Percentiles rank a stretch among this genome's conserved stretches.
Evolutionary conservation across 2,329 filamentous ascomycete species (phyloP).

Genomic region (Phaeosphaeria sp.): DNA sequence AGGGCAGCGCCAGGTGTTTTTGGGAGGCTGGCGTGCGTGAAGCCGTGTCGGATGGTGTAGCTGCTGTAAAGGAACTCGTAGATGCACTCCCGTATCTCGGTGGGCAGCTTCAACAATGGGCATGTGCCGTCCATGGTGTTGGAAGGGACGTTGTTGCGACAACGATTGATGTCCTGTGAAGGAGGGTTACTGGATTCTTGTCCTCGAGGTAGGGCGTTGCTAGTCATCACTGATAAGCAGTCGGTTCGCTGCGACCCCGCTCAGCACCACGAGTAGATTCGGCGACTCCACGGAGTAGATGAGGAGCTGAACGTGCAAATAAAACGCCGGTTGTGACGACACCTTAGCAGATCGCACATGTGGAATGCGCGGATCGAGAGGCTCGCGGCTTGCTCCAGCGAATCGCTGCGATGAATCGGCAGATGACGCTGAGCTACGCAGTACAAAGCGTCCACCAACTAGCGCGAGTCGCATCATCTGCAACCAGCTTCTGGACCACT

Average conservation of each 20-base stretch:
- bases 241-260: conserved; percentile 4
- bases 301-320: conserved; percentile 4
- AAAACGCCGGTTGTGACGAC: not conserved
- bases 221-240: not conserved
- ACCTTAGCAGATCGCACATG: not conserved
- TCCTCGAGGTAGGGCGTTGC: not conserved
- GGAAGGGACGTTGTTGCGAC: conserved; percentile 7
- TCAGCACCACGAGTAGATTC: not conserved
- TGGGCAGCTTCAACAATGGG: conserved; percentile 37
- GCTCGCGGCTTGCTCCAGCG: conserved; percentile 1
- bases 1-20: not conserved
- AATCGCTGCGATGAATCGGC: conserved; percentile 1
- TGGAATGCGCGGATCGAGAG: conserved; percentile 12
- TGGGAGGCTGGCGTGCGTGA: conserved; percentile 26
- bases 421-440: conserved; percentile 11
- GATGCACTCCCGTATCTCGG: conserved; percentile 44
- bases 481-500: not conserved
- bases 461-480: not conserved
- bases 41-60: conserved; percentile 39
- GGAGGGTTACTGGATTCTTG: conserved; percentile 6
- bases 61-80: conserved; percentile 43
- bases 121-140: conserved; percentile 23
- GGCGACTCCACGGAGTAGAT: not conserved
- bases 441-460: not conserved
- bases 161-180: conserved; percentile 8